These are phyloP conservation scores for Rhizoclosmatium sp. DNA, from an alignment of 192 early-diverging fungal genomes.

Conservation along the genomic window DNA sequence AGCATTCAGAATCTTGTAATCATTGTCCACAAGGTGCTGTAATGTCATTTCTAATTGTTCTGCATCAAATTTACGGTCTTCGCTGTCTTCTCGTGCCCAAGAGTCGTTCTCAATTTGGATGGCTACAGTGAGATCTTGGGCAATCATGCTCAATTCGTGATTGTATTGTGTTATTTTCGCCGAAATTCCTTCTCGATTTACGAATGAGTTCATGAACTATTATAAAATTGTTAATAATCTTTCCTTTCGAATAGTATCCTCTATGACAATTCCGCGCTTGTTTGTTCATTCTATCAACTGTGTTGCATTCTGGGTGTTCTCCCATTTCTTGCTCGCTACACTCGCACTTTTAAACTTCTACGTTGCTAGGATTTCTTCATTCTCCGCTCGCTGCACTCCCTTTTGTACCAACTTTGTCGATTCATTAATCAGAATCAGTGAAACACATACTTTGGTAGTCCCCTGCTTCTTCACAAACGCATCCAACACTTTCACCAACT, in stretches of 20 bases:
- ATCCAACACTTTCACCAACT: constrained; percentile 18
- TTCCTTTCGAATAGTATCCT: neutral
- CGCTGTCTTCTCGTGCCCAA: constrained; percentile 38
- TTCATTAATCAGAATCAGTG: too few species aligned
- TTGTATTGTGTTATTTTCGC: constrained; percentile 17
- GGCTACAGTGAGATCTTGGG: constrained; percentile 28
- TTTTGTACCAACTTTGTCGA: too few species aligned
- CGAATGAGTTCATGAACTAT: constrained; percentile 39
- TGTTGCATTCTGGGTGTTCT: too few species aligned
- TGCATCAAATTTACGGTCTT: constrained; percentile 43
- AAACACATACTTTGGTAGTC: constrained; percentile 4
- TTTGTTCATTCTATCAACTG: too few species aligned
- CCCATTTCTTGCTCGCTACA: neutral
- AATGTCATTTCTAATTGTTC: constrained; percentile 37
- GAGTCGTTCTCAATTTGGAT: constrained; percentile 17
- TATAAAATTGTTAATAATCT: neutral
- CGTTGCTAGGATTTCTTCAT: neutral
- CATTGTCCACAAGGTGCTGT: constrained; percentile 41
- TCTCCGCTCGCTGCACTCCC: too few species aligned
- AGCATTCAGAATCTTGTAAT: constrained; percentile 43
- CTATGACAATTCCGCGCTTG: neutral
- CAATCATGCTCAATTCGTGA: constrained; percentile 22
- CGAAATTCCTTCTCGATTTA: constrained; percentile 17
- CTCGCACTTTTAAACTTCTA: neutral
- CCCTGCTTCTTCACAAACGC: constrained; percentile 27